Base-by-base conservation (phyloP, 352 stramenopile species). In the Phytophthora uliginosa region DNA sequence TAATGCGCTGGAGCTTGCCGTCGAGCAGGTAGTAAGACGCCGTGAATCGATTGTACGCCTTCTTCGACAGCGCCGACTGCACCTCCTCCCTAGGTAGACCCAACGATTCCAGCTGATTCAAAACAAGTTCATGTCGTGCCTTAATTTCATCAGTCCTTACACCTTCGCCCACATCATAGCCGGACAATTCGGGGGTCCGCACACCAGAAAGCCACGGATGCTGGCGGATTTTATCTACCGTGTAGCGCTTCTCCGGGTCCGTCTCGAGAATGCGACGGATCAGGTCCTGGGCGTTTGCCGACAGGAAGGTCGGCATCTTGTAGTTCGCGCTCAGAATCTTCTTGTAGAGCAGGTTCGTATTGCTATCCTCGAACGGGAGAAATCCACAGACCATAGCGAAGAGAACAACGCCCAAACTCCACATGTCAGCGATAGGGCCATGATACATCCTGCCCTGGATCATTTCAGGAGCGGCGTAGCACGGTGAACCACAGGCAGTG, bases 381-480 rank as follows among this genome's bases (percentile, higher is more conserved):
- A 88, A 94, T 0, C 95, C 95, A 56, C 89, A 96, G 7, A 98
- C 87, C 76, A 98, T 90, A 0, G 95, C 95, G 73, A 98, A 98
- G 8, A 98, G 87, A 36, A 98, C 91, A 42, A 98, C 94, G 15
- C 95, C 95, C 8, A 98, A 81, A 57, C 86, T 97, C 95, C 95
- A 98, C 52, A 98, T 83, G 62, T 98, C 95, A 4, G 91, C 94
- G 33, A 91, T 59, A 2, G 86, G 93, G 0, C 94, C 94, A 36
- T 84, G 79, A 76, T 98, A 98, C 54, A 89, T 33, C 36, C 93
- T 87, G 7, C 90, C 90, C 40, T 92, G 77, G 52, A 98, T 98
- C 92, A 98, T 98, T 64, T 98, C 95, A 0, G 95, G 95, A 10
- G 93, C 92, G 2, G 95, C 95, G 66, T 98, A 98, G 54, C 92